Percentiles rank a stretch among this genome's conserved stretches.
Conservation (phyloP, 768 basidiomycete species). For the Gloeopeniophorella convolvens region DNA sequence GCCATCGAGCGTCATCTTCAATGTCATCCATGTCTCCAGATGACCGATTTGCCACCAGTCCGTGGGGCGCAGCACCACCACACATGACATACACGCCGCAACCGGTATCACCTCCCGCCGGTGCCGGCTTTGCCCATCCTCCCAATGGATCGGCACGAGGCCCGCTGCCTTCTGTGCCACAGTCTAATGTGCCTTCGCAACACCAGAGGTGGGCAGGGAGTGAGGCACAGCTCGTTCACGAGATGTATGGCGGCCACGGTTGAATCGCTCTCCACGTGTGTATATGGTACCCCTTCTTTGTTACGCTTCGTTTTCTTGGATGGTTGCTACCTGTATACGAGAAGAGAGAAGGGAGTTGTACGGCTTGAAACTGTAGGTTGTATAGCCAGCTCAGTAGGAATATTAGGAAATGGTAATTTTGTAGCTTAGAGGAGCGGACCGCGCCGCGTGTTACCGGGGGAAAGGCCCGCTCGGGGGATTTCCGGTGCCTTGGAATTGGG, state of each 20-base stretch:
- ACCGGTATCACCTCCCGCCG: not conserved
- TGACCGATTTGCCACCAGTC: not conserved
- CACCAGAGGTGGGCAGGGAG: constrained; percentile 5
- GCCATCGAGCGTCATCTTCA: not conserved
- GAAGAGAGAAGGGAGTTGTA: no score
- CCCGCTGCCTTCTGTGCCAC: constrained; percentile 3
- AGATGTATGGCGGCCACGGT: constrained; percentile 5
- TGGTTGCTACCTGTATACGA: no score
- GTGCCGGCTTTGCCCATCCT: not conserved
- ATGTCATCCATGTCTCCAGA: not conserved
- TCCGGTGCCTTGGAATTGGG: no score
- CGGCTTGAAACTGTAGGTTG: no score
- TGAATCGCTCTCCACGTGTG: not conserved
- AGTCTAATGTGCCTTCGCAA: not conserved
- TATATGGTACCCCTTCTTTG: not conserved
- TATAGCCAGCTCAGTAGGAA: no score
- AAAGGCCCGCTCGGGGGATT: no score
- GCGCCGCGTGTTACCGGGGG: no score
- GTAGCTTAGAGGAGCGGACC: not conserved
- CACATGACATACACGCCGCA: not conserved
- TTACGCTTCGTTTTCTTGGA: not conserved
- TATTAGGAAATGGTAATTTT: no score
- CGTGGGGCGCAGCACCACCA: not conserved
- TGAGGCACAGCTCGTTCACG: constrained; percentile 9
- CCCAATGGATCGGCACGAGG: not conserved